Base-by-base conservation (phyloP, 2,329 filamentous ascomycete species). In the Sclerotinia minor region DNA sequence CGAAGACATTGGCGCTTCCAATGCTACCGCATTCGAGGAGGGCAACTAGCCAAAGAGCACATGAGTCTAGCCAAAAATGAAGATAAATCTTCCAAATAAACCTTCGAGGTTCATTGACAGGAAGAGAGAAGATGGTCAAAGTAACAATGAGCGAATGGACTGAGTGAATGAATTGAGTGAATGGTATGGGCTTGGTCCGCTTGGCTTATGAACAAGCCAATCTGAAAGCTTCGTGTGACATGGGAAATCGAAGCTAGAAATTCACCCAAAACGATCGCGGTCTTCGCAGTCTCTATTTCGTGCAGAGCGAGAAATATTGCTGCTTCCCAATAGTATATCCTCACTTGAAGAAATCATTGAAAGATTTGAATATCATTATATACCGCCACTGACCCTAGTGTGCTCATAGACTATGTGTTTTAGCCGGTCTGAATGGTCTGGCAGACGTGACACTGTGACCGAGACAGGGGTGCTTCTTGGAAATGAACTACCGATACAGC, bases 11-110 rank as follows among this genome's bases (percentile, higher is more conserved):
- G 15, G 54, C 54, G 13, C 54, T 57, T 41, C 54, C 54, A 3
- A 60, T 47, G 19, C 45, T 60, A 9, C 57, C 41, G 32, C 57
- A 41, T 24, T 60, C 41, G n/a, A 60, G 11, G 19, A 60, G 4
- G 1, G 57, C 26, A 29, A 60, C 26, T 9, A 47, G 29, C 57
- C 57, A 57, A 24, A 57, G n/a, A 57, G n/a, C 8, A 57, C 41
- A 57, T 6, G 41, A 57, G 17, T n/a, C 54, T 57, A 35, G 54
- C 32, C 41, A 57, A 41, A 57, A 35, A 57, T 41, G 54, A 41
- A 24, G 54, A 26, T 57, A n/a, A 19, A 57, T 57, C n/a, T 57
- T 57, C 54, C 35, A 47, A 26, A 60, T 60, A 13, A 47, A 60
- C 9, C n/a, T 60, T 17, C 41, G 19, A 60, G n/a, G 32, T 9